Conservation (phyloP, 164 flowering plant genomes). For the Platanus orientalis region DNA sequence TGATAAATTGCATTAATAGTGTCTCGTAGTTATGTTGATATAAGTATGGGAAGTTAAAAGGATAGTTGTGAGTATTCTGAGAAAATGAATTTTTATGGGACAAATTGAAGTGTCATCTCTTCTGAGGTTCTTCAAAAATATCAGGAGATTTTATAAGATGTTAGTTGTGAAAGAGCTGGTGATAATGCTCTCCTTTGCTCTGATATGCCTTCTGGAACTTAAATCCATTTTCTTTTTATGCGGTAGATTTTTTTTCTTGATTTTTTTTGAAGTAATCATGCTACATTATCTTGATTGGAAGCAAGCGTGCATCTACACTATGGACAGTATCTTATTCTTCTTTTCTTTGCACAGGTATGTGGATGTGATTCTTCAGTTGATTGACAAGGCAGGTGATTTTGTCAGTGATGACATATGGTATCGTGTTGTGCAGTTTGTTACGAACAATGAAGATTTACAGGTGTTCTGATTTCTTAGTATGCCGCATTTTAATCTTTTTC, state of each 20-base stretch:
- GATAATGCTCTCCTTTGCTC: too few relatives aligned
- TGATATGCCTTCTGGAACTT: too few relatives aligned
- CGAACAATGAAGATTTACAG: constrained; percentile 98
- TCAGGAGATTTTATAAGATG: too few relatives aligned
- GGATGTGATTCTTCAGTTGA: constrained; percentile 97
- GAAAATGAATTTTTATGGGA: too few relatives aligned
- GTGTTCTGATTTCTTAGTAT: constrained; percentile 29
- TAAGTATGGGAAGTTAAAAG: too few relatives aligned
- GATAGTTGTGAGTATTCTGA: too few relatives aligned
- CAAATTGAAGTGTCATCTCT: too few relatives aligned
- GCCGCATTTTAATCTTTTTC: background rate
- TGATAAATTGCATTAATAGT: too few relatives aligned
- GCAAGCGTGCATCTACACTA: background rate
- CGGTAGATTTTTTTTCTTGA: background rate
- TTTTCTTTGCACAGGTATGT: constrained; percentile 71
- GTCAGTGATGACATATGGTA: constrained; percentile 99
- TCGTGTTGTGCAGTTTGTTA: constrained; percentile 98
- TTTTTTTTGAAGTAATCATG: background rate
- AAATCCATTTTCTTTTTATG: too few relatives aligned
- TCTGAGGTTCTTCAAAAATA: too few relatives aligned
- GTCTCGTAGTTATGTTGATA: too few relatives aligned
- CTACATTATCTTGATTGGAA: background rate
- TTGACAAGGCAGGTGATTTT: constrained; percentile 99
- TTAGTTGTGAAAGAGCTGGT: too few relatives aligned
- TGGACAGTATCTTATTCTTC: background rate